These are phyloP conservation scores for Plantago elongata DNA, from an alignment of 257 asterid genomes.

Conservation along the genomic window DNA sequence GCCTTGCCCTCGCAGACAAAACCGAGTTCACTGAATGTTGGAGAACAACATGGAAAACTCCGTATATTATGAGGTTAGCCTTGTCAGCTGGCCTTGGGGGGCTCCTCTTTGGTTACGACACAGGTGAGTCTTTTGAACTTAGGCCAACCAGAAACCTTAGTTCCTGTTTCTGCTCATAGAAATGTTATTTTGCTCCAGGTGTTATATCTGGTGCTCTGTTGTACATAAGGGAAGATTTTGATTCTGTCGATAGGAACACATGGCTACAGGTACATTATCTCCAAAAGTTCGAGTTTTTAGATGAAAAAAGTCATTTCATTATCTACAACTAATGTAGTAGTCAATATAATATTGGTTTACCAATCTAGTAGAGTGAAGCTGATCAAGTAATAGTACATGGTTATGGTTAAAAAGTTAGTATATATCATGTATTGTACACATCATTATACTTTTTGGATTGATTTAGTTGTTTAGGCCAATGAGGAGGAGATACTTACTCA, in stretches of 20 bases:
- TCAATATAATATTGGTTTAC: too few species aligned
- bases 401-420: too few species aligned
- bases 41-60: constrained; percentile 36
- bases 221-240: constrained; percentile 36
- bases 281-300: too few species aligned
- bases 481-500: too few species aligned
- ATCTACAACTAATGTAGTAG: neutral
- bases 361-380: neutral
- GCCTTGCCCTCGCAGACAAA: constrained; percentile 21
- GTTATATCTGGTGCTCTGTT: constrained; percentile 44
- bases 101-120: constrained; percentile 40
- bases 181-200: constrained; percentile 15
- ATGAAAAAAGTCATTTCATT: neutral
- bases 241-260: constrained; percentile 28
- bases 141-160: neutral
- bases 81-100: constrained; percentile 46
- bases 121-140: constrained; percentile 12
- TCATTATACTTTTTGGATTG: too few species aligned
- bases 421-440: too few species aligned
- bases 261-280: constrained; percentile 32
- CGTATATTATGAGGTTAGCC: constrained; percentile 40
- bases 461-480: too few species aligned
- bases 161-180: neutral
- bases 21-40: constrained; percentile 43
- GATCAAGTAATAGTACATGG: too few species aligned